phyloP scores from a whole-genome alignment of 768 basidiomycete genomes.

The Porpolomopsis calyptriformis region DNA sequence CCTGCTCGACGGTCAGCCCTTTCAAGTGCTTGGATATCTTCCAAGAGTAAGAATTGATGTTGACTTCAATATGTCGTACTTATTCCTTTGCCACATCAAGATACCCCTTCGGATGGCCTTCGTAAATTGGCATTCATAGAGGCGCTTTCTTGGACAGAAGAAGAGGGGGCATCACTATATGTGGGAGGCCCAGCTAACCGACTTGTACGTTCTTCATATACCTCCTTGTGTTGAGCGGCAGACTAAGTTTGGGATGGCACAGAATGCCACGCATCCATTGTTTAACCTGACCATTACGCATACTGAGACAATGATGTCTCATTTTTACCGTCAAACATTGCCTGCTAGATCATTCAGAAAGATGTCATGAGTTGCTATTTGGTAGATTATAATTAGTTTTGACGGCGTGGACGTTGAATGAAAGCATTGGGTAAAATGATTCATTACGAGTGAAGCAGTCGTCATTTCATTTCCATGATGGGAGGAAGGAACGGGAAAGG shows the following conservation, averaged over 20 bases:
- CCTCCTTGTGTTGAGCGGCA: too few relatives aligned
- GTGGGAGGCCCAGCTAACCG: constrained; percentile 56
- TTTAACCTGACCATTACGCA: constrained; percentile 69
- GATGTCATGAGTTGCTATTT: neutral
- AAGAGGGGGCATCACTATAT: constrained; percentile 43
- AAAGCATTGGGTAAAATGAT: too few relatives aligned
- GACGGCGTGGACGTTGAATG: too few relatives aligned
- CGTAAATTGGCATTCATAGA: constrained; percentile 36
- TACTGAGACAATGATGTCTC: constrained; percentile 51
- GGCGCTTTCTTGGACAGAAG: constrained; percentile 57
- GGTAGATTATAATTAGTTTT: too few relatives aligned
- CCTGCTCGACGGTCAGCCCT: constrained; percentile 24
- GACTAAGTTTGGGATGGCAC: too few relatives aligned
- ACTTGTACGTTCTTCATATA: constrained; percentile 34
- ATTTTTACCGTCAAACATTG: constrained; percentile 59
- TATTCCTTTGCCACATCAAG: constrained; percentile 17
- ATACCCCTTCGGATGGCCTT: constrained; percentile 21
- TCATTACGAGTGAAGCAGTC: too few relatives aligned
- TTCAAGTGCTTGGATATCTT: constrained; percentile 29
- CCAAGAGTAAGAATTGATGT: neutral
- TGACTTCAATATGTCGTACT: neutral
- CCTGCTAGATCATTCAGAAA: constrained; percentile 16
- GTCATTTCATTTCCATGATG: too few relatives aligned
- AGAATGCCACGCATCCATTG: constrained; percentile 79
- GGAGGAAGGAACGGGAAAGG: too few relatives aligned